Percentiles rank a stretch among this genome's conserved stretches.
phyloP scores from a whole-genome alignment of 176 grass and related monocot genomes.

The Sorghum bicolor region Sorghum_bicolor_NCBIv3 NC_012877.2:14285001-14285500 shows the following conservation, averaged over 20 bases:
- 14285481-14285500: not conserved
- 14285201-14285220: not conserved
- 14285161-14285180: not conserved
- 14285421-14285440: not conserved
- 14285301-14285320: not conserved
- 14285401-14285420: not conserved
- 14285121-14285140: not conserved
- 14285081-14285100: not conserved
- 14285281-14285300: not conserved
- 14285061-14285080: not conserved
- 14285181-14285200: not conserved
- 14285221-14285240: not conserved
- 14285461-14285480: not conserved
- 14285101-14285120: not conserved
- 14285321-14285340: not conserved
- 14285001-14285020: not conserved
- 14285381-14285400: conserved; percentile 3
- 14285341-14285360: not conserved
- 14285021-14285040: not conserved
- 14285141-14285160: not conserved
- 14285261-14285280: not conserved
- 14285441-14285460: not conserved
- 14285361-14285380: not conserved
- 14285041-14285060: not conserved
- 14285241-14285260: not conserved